phyloP scores from a whole-genome alignment of 225 moss, liverwort and hornwort species.

The Physcomitrium patens region DNA sequence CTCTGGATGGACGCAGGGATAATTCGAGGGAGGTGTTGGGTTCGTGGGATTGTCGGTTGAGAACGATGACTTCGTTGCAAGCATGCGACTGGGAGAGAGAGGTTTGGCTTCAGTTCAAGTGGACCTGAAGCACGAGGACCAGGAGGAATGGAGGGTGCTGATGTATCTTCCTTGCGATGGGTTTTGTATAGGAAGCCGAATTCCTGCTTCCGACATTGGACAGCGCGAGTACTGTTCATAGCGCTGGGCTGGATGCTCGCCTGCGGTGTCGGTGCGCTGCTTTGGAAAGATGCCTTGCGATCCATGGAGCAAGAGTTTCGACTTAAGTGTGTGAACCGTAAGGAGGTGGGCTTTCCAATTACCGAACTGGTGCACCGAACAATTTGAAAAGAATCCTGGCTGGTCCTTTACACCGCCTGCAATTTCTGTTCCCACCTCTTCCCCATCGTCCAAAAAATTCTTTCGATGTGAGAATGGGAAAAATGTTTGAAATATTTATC shows the following conservation, averaged over 20 bases:
- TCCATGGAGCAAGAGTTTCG: conserved; percentile 46
- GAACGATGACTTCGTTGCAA: neutral
- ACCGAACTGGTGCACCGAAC: too few species aligned
- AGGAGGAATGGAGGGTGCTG: conserved; percentile 15
- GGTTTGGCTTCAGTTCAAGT: neutral
- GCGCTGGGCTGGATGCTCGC: conserved; percentile 44
- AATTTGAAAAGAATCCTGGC: too few species aligned
- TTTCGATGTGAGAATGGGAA: neutral
- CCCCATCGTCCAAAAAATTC: neutral
- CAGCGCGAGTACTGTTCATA: conserved; percentile 36
- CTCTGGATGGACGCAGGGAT: too few species aligned
- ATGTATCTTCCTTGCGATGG: neutral
- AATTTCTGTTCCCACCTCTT: neutral
- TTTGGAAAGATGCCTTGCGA: conserved; percentile 43
- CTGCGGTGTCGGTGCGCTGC: conserved; percentile 42
- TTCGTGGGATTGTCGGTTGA: neutral
- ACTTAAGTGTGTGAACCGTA: conserved; percentile 57
- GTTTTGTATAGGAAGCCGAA: conserved; percentile 6
- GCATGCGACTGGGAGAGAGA: neutral
- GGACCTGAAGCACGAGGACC: neutral
- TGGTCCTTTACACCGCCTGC: neutral
- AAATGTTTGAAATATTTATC: neutral
- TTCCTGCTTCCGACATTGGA: conserved; percentile 21
- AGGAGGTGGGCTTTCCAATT: conserved; percentile 42
- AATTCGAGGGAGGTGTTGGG: too few species aligned